Conservation (phyloP, 495 filamentous ascomycete genomes). For the Paragyromitra xinjiangensis region DNA sequence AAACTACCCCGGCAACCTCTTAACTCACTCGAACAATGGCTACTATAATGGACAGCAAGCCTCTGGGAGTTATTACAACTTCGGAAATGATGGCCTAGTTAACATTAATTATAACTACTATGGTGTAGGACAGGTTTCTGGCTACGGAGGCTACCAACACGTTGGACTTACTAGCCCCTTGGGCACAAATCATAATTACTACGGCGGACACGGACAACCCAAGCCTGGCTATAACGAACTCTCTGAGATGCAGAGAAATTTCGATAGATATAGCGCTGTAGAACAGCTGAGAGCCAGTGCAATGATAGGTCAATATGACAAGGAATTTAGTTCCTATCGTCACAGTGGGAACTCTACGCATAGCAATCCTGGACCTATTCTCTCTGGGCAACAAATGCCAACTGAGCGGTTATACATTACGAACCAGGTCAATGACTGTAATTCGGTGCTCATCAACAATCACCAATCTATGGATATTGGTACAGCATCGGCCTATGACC, state of each 20-base stretch:
- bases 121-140: background rate
- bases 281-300: background rate
- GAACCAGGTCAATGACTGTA: background rate
- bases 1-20: background rate
- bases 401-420: background rate
- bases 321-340: background rate
- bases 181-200: background rate
- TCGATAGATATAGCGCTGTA: no score
- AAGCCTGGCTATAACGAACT: background rate
- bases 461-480: no score
- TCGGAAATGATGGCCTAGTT: background rate
- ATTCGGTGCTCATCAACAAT: background rate
- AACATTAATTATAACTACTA: conserved; percentile 11
- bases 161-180: background rate
- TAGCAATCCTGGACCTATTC: background rate
- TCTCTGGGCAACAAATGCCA: background rate
- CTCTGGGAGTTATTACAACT: background rate
- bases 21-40: background rate
- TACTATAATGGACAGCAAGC: background rate
- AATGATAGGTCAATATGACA: background rate
- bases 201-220: background rate
- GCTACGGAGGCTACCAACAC: background rate
- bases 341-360: background rate
- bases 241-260: background rate
- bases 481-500: background rate